phyloP scores from a whole-genome alignment of 371 early-diverging fungal genomes.

The Actinomortierella wolfii region DNA sequence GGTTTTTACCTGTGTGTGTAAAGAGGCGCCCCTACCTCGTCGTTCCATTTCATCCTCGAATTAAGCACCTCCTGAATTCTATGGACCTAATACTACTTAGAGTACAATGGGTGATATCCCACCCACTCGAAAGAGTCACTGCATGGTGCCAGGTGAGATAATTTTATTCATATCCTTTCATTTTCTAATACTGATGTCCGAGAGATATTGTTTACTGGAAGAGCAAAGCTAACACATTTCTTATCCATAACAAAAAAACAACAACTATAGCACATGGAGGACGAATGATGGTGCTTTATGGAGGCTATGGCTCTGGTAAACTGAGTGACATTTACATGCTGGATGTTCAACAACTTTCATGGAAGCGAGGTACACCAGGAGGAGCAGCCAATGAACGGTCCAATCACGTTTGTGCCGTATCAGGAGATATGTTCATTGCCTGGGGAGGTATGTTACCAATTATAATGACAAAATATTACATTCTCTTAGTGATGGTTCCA shows the following conservation, averaged over 20 bases:
- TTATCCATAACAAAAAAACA: no score
- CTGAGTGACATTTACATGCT: slow-evolving; percentile 16
- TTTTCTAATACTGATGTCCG: no score
- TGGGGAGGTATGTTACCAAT: slow-evolving; percentile 7
- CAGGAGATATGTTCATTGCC: slow-evolving; percentile 19
- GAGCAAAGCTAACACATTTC: no score
- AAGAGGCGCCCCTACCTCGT: no score
- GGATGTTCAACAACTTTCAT: slow-evolving; percentile 6
- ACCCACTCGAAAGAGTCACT: slow-evolving; percentile 14
- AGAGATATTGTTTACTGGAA: no score
- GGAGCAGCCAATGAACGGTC: slow-evolving; percentile 3
- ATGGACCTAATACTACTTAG: no score
- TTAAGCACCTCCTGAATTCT: no score
- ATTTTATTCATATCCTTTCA: no score
- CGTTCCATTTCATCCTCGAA: no score
- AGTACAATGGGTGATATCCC: slow-evolving; percentile 5
- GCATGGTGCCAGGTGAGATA: slow-evolving; percentile 20
- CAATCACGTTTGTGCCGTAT: slow-evolving; percentile 13
- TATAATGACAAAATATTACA: no score
- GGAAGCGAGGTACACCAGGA: slow-evolving; percentile 11
- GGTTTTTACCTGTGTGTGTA: no score
- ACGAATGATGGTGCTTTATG: slow-evolving; percentile 22
- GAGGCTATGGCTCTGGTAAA: slow-evolving; percentile 6
- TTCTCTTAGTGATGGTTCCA: not conserved
- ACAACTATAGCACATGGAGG: slow-evolving; percentile 16